A percentile compares a stretch with the other conserved stretches of the same genome.
phyloP scores from a whole-genome alignment of 2,329 filamentous ascomycete species.

The Lizonia empirigonia region DNA sequence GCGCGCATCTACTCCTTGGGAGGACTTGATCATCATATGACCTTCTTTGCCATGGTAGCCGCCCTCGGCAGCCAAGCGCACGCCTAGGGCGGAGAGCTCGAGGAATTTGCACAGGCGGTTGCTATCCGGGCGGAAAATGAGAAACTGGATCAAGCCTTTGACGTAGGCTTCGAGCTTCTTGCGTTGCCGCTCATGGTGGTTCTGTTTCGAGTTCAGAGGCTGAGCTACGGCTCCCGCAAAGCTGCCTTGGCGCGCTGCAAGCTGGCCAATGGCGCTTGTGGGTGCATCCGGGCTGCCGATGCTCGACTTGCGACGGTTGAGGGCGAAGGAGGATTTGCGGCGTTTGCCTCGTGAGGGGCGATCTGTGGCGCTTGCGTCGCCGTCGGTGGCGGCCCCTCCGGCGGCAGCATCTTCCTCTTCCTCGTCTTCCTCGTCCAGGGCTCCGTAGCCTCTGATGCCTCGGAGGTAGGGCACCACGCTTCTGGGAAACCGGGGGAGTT shows the following conservation, averaged over 20 bases:
- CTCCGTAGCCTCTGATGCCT: constrained; percentile 71
- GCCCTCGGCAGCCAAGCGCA: constrained; percentile 90
- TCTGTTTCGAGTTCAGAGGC: constrained; percentile 53
- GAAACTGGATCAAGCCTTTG: constrained; percentile 90
- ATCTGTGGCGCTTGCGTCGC: constrained; percentile 72
- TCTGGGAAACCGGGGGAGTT: constrained; percentile 87
- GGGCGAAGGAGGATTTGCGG: constrained; percentile 61
- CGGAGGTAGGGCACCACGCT: constrained; percentile 89
- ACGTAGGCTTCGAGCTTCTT: constrained; percentile 88
- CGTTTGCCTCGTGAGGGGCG: constrained; percentile 59
- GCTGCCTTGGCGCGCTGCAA: constrained; percentile 45
- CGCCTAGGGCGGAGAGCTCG: constrained; percentile 90
- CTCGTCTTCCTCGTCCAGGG: constrained; percentile 69
- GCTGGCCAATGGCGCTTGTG: constrained; percentile 27
- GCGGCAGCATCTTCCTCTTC: constrained; percentile 67
- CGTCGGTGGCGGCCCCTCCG: constrained; percentile 62
- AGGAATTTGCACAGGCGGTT: constrained; percentile 95
- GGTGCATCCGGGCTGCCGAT: constrained; percentile 44
- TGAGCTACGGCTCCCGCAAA: constrained; percentile 48
- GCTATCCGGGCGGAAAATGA: constrained; percentile 95
- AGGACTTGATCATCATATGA: constrained; percentile 87
- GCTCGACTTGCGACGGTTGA: constrained; percentile 66
- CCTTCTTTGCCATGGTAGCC: constrained; percentile 99
- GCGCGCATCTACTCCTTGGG: constrained; percentile 85
- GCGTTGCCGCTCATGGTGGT: constrained; percentile 79